Base-by-base conservation (phyloP, 108 stramenopile species). In the Nitzschia sp. region DNA sequence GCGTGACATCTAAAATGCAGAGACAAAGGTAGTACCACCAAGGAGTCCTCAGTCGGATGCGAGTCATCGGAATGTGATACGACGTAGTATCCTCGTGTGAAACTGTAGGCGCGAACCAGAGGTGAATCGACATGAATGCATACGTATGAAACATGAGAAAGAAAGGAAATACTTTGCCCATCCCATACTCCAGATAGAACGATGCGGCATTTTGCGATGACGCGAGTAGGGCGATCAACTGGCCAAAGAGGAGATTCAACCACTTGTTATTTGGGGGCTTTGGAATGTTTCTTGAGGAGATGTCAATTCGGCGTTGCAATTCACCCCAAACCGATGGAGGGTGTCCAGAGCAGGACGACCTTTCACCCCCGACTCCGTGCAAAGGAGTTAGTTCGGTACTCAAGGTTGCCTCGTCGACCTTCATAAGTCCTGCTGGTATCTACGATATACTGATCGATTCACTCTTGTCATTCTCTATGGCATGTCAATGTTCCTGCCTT, bases 1-100 rank as follows among this genome's bases (percentile, higher is more conserved):
- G 87, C 34, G 74, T 78, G 2, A 96, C 84, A 55, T 94, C 95
- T 55, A 94, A 38, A 57, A 91, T 29, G 1, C 86, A 78, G 2
- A 90, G 64, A 24, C 75, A 59, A 28, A 85, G 51, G 46, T 85
- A 89, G 26, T 66, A 66, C 70, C 74, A 85, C 74, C 76, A 77
- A 29, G 84, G 79, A n/a, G 63, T 56, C 32, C 59, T 46, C 9
- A 84, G 49, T 35, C 54, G 49, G 19, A 83, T 35, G 0, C 18
- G 38, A 15, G 76, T 74, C 8, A 69, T 36, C 0, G 80, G 80
- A 6, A 81, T 46, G 48, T 19, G 78, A 70, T 76, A 65, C 1
- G 63, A 30, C n/a, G n/a, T n/a, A n/a, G n/a, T n/a, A 2, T 33
- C 63, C 28, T 60, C 47, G 27, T 15, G 18, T n/a, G 24, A 26